A percentile compares a stretch with the other conserved stretches of the same genome.
phyloP scores from a whole-genome alignment of 2,329 filamentous ascomycete genomes.

The Trichoderma cornu-damae region DNA sequence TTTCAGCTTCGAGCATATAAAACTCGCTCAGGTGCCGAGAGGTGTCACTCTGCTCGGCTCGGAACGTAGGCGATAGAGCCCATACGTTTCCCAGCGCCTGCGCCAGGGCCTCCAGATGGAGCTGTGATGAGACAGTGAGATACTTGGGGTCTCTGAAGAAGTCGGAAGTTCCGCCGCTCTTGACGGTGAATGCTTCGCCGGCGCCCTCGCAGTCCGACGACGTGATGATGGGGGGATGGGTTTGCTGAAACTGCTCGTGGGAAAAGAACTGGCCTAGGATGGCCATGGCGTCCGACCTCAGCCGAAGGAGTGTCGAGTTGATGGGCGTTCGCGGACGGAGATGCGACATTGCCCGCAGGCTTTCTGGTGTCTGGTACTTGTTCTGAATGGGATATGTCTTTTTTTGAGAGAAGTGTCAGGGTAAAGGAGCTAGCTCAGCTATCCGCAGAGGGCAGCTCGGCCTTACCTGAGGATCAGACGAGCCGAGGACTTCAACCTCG shows the following conservation, averaged over 20 bases:
- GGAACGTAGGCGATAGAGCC: slow-evolving; percentile 89
- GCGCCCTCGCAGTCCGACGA: slow-evolving; percentile 97
- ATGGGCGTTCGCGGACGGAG: slow-evolving; percentile 75
- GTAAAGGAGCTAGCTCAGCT: slow-evolving; percentile 18
- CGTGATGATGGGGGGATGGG: slow-evolving; percentile 89
- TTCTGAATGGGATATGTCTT: slow-evolving; percentile 92
- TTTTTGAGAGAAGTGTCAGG: slow-evolving; percentile 21
- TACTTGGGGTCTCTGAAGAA: slow-evolving; percentile 92
- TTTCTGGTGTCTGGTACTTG: slow-evolving; percentile 89
- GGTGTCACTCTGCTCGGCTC: slow-evolving; percentile 90
- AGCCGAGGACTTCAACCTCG: slow-evolving; percentile 64
- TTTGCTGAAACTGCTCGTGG: slow-evolving; percentile 66
- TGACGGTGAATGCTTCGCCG: slow-evolving; percentile 81
- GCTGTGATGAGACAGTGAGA: slow-evolving; percentile 87
- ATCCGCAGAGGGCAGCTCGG: slow-evolving; percentile 14
- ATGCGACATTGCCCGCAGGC: slow-evolving; percentile 81
- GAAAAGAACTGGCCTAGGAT: slow-evolving; percentile 72
- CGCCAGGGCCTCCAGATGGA: slow-evolving; percentile 88
- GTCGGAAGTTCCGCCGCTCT: slow-evolving; percentile 37
- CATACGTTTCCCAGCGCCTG: slow-evolving; percentile 88
- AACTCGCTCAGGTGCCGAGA: slow-evolving; percentile 93
- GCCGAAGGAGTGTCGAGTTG: slow-evolving; percentile 72
- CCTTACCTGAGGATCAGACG: slow-evolving; percentile 72
- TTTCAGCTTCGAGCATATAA: slow-evolving; percentile 95
- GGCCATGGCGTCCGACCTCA: slow-evolving; percentile 75